Conservation (phyloP, 805 yeast genomes). For the Wickerhamomyces strasburgensis region DNA sequence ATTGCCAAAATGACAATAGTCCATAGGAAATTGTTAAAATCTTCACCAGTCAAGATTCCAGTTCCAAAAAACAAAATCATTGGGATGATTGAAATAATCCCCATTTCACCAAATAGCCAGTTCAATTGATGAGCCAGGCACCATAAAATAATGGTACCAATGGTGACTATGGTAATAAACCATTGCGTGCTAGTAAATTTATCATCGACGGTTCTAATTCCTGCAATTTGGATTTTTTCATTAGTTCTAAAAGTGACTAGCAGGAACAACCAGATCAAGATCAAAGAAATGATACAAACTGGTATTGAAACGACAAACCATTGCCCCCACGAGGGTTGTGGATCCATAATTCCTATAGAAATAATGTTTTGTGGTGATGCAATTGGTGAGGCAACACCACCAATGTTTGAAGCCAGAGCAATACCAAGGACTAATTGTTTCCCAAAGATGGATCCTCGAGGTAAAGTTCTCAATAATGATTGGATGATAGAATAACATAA, state of each 20-base stretch:
- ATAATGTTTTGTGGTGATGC: conserved; percentile 95
- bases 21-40: conserved; percentile 95
- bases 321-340: conserved; percentile 81
- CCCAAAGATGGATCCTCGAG: conserved; percentile 71
- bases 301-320: conserved; percentile 93
- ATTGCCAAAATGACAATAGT: conserved; percentile 91
- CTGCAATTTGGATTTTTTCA: conserved; percentile 37
- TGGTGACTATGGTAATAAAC: conserved; percentile 64
- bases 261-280: conserved; percentile 70
- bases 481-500: conserved; percentile 86
- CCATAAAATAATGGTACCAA: conserved; percentile 79
- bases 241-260: conserved; percentile 58
- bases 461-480: conserved; percentile 80
- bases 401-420: conserved; percentile 88
- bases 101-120: conserved; percentile 86
- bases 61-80: conserved; percentile 89
- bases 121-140: conserved; percentile 77
- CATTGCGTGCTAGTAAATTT: conserved; percentile 68
- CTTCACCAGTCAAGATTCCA: conserved; percentile 81
- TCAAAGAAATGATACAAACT: conserved; percentile 56
- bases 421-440: conserved; percentile 85
- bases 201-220: conserved; percentile 56
- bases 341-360: conserved; percentile 83
- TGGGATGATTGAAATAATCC: conserved; percentile 89
- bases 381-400: conserved; percentile 97